phyloP scores from a whole-genome alignment of 169 alveolate species.

The Pseudocohnilembus persalinus region DNA sequence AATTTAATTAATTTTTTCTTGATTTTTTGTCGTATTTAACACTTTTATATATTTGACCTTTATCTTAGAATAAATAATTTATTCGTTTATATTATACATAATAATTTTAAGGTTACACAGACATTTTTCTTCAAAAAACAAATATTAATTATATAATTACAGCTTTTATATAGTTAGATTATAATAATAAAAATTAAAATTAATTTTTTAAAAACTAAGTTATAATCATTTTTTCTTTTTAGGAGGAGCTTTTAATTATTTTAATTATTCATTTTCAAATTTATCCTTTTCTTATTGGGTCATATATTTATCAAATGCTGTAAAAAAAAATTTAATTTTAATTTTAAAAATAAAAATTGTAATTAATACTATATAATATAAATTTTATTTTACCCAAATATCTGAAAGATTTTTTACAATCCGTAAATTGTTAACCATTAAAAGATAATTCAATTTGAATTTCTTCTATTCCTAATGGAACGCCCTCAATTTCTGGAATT shows the following conservation, averaged over 20 bases:
- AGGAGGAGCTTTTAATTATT: neutral
- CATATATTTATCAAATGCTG: neutral
- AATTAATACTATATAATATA: no score
- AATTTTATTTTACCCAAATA: constrained; percentile 2
- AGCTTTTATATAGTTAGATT: no score
- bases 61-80: neutral
- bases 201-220: no score
- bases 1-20: no score
- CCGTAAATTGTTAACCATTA: constrained; percentile 62
- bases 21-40: no score
- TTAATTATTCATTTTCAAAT: neutral
- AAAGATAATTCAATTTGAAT: constrained; percentile 59
- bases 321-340: no score
- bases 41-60: neutral
- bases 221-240: neutral
- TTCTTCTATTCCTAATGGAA: constrained; percentile 59
- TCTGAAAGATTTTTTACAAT: constrained; percentile 33
- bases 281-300: neutral
- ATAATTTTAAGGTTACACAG: neutral
- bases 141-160: no score
- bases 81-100: neutral
- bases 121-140: no score
- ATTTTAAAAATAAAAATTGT: no score
- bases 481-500: constrained; percentile 72
- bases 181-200: no score